Conservation (phyloP, 495 filamentous ascomycete genomes). For the Aspergillus cavernicola region DNA sequence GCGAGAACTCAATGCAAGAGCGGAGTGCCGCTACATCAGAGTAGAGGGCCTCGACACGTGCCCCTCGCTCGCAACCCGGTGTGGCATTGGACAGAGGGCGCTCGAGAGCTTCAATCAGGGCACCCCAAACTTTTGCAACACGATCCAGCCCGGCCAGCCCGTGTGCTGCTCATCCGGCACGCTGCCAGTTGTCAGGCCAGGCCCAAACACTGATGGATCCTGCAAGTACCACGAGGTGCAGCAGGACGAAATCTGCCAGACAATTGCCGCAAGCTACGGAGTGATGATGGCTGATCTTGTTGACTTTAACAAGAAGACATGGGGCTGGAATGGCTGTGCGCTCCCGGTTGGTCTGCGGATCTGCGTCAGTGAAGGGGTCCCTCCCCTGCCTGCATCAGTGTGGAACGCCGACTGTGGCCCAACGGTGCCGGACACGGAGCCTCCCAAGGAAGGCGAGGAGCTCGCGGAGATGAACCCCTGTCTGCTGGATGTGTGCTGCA, state of each 20-base stretch:
- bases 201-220: not conserved
- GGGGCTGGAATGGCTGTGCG: slow-evolving; percentile 47
- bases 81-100: not conserved
- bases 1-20: not conserved
- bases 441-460: slow-evolving; percentile 9
- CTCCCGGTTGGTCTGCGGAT: slow-evolving; percentile 27
- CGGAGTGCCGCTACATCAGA: not conserved
- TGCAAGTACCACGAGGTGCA: not conserved
- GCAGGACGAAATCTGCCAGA: not conserved
- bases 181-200: not conserved
- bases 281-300: slow-evolving; percentile 29
- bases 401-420: slow-evolving; percentile 43
- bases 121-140: not conserved
- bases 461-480: slow-evolving; percentile 22
- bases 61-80: not conserved
- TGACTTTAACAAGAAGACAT: slow-evolving; percentile 35
- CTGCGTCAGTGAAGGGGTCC: slow-evolving; percentile 44
- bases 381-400: slow-evolving; percentile 40
- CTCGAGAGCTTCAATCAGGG: not conserved
- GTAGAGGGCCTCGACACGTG: not conserved
- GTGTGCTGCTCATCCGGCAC: not conserved
- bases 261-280: not conserved
- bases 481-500: slow-evolving; percentile 27
- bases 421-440: slow-evolving; percentile 31
- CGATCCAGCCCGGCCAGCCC: not conserved